Evolutionary conservation across 805 yeast genomes (phyloP), one percentile per base, ranked within the genome.

Genomic region (Pichia paraexigua): DNA sequence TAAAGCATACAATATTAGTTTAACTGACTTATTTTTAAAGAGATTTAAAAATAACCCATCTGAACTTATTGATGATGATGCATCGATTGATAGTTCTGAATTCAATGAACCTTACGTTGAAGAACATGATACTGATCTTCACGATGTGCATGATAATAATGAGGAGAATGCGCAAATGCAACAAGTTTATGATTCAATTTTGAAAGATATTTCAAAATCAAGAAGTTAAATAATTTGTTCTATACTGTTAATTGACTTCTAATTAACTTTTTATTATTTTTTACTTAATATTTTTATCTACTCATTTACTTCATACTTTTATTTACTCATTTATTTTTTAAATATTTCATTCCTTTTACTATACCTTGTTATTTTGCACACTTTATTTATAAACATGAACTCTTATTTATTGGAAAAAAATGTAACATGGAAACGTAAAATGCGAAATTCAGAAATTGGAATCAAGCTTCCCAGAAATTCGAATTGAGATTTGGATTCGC

Each of bases 101-200:
- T 35, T 11, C 20, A 35, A 35, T 35, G 20, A 35, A 35, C 39
- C 39, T n/a, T 35, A 35, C 12, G 18, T 35, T 17, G 32, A 27
- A 28, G 37, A n/a, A 11, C 17, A 21, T 2, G 25, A 13, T 11
- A 12, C 24, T 28, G 50, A 32, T 6, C 13, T 30, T 2, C 41
- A 40, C 15, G 46, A 45, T n/a, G 35, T 24, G 22, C 17, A 40
- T 20, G 41, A 39, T 27, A 5, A 15, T 22, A 27, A 32, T 25
- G 47, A 46, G 11, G 56, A 45, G 1, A 46, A 55, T 27, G 25
- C 22, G 1, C 52, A 51, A 15, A 48, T 57, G 27, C 25, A 51
- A 21, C 45, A 54, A 45, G 58, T 61, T 18, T 64, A 64, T 43
- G 65, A 65, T 49, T 51, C 53, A 3, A 60, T 64, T 35, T 50